Base-by-base conservation (phyloP, 805 yeast genomes). In the Clavispora santaluciae region DNA sequence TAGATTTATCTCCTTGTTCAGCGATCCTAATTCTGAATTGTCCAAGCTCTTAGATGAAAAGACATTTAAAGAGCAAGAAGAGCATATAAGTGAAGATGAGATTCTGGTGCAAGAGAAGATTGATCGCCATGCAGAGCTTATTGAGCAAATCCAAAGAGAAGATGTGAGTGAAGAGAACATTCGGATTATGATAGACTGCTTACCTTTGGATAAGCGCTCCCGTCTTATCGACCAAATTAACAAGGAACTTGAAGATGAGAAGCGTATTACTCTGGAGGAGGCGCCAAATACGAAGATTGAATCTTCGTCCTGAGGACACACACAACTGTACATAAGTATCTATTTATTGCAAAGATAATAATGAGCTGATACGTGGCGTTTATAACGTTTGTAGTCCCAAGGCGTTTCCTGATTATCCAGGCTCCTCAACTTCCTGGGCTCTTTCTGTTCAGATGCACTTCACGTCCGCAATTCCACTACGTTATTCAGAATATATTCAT, bases 1-100 rank as follows among this genome's bases (percentile, higher is more conserved):
- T 12, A 54, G 60, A 33, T 69, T 69, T 46, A 59, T 66, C 15
- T 64, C 63, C 28, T 59, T 69, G 44, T 68, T 64, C 53, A 63
- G 68, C 46, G 55, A 68, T 45, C 64, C 71, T 1, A 53, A 63
- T 37, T 66, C 72, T 1, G 73, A 67, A 46, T 59, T 69, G 36
- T 66, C 71, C 24, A 66, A 60, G 45, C 56, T 69, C 20, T 54
- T 69, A 31, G 72, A 68, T 38, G 71, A 67, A 40, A 57, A 66
- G 10, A 56, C 60, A 10, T 46, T 46, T 33, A 46, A 51, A 28
- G 54, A 50, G 17, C 45, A 49, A n/a, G 53, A 45, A 34, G 49
- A 53, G 22, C 49, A 43, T 36, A 39, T 51, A 31, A 34, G 50
- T n/a, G 65, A 55, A 11, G 53, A 48, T 13, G 64, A 59, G 22